Base-by-base conservation (phyloP, 2,329 filamentous ascomycete genomes). In the Thelonectria blattea region DNA sequence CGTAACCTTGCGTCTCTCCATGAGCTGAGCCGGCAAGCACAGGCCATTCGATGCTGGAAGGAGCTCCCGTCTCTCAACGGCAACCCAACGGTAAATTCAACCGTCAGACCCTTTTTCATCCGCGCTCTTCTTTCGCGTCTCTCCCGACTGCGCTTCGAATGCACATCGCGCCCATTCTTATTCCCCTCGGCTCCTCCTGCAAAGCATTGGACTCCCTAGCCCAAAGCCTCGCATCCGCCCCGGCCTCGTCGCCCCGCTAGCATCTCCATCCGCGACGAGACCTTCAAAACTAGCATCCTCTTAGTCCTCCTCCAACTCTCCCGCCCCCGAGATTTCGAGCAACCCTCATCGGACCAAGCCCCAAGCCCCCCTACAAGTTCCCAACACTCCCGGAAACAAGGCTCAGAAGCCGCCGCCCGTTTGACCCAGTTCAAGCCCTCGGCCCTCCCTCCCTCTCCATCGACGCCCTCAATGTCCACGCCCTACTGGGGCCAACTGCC, bases 401-500 rank as follows among this genome's bases (percentile, higher is more conserved):
- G 42, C 32, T 18, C 30, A 41, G 46, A 45, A 18, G 34, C 20
- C 57, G 50, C 61, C 58, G 42, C 52, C 57, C 57, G 41, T 47
- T 58, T 52, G 27, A 50, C 39, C 46, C 32, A n/a, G 50, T 27
- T 34, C n/a, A 37, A 56, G n/a, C 39, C 47, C 20, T 58, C 65
- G 55, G 59, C 55, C 42, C 56, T 30, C 57, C 59, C 22, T 58
- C 49, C 20, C 45, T 57, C 54, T 57, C 54, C 37, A 54, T 60
- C 54, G 54, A 64, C 52, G 58, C 64, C 70, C 69, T 70, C 72
- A 73, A 83, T 83, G 80, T 75, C 81, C 55, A 68, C 81, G 60
- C 81, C 83, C 41, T 87, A 87, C 76, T 87, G 85, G 85, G 84
- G 84, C 72, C 76, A 85, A 71, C 77, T 87, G 63, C 84, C 85